Percentiles rank a stretch among this genome's conserved stretches.
Evolutionary conservation across 371 early-diverging fungal genomes (phyloP).

Genomic region (Lichtheimia corymbifera): DNA sequence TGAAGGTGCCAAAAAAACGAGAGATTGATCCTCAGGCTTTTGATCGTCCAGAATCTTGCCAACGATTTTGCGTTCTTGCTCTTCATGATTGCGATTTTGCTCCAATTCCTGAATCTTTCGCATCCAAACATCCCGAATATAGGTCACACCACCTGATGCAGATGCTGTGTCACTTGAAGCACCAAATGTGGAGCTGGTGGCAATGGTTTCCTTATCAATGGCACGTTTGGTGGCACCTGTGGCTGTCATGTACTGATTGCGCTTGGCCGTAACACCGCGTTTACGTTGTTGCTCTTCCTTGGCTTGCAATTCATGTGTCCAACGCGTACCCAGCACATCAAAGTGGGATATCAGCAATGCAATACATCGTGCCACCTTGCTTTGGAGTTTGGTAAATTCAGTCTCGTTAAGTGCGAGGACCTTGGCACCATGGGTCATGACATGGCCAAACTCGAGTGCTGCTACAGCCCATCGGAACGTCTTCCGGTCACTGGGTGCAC

Average conservation of each 20-base stretch:
- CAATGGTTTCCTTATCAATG: constrained; percentile 39
- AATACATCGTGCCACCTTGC: constrained; percentile 78
- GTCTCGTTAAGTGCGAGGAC: constrained; percentile 67
- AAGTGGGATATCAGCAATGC: constrained; percentile 81
- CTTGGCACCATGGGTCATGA: constrained; percentile 74
- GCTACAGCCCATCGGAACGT: constrained; percentile 90
- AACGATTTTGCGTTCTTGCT: constrained; percentile 59
- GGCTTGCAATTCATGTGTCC: constrained; percentile 51
- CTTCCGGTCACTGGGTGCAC: constrained; percentile 74
- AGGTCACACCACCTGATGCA: constrained; percentile 35
- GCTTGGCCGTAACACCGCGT: constrained; percentile 37
- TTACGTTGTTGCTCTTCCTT: constrained; percentile 47
- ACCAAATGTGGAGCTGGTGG: constrained; percentile 49
- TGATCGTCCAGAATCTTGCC: constrained; percentile 82
- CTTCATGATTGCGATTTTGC: constrained; percentile 43
- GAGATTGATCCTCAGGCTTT: constrained; percentile 76
- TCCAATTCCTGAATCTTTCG: constrained; percentile 57
- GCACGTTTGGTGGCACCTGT: constrained; percentile 17
- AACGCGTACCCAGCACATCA: constrained; percentile 71
- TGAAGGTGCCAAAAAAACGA: constrained; percentile 76
- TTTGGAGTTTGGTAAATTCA: constrained; percentile 72
- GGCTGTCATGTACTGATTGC: constrained; percentile 34
- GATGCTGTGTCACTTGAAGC: constrained; percentile 32
- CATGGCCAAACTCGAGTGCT: constrained; percentile 84
- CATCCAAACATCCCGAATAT: constrained; percentile 60